A percentile compares a stretch with the other conserved stretches of the same genome.
Evolutionary conservation across 1,139 yeast species (phyloP).

Genomic region (Saccharomycopsis hybrid): DNA sequence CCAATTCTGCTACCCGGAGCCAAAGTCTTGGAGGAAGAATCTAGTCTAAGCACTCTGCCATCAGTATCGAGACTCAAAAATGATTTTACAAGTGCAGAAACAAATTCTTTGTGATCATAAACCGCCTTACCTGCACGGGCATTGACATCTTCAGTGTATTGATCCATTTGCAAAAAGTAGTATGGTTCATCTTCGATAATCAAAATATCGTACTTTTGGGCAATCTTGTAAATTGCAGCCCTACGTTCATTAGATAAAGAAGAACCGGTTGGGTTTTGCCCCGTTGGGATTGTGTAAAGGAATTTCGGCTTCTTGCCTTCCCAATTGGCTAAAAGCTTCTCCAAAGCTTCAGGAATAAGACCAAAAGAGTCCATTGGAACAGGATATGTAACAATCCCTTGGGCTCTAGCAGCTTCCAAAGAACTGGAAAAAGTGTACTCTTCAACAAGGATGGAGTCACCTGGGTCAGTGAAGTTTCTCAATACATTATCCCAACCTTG

Average conservation of each 20-base stretch:
- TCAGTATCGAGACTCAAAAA: slow-evolving; percentile 74
- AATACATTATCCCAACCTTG: slow-evolving; percentile 82
- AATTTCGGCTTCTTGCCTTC: slow-evolving; percentile 59
- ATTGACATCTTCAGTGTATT: slow-evolving; percentile 26
- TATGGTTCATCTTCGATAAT: slow-evolving; percentile 92
- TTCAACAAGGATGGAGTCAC: slow-evolving; percentile 78
- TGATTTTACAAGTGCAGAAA: slow-evolving; percentile 67
- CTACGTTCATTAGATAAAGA: slow-evolving; percentile 70
- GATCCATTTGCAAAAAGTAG: slow-evolving; percentile 82
- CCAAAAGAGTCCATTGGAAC: slow-evolving; percentile 77
- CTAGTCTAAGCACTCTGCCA: slow-evolving; percentile 87
- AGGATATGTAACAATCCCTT: slow-evolving; percentile 64
- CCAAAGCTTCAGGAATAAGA: slow-evolving; percentile 68
- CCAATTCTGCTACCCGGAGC: slow-evolving; percentile 93
- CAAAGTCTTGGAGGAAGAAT: slow-evolving; percentile 84
- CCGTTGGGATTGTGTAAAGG: slow-evolving; percentile 82
- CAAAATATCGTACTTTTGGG: slow-evolving; percentile 71
- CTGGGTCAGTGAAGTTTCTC: slow-evolving; percentile 72
- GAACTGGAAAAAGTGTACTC: slow-evolving; percentile 81
- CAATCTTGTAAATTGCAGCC: slow-evolving; percentile 58
- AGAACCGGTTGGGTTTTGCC: slow-evolving; percentile 94
- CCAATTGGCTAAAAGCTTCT: slow-evolving; percentile 62
- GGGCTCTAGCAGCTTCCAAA: slow-evolving; percentile 72
- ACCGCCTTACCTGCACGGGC: slow-evolving; percentile 28
- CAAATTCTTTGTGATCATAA: slow-evolving; percentile 48